These are phyloP conservation scores for Syzygium aqueum DNA, from an alignment of 345 rosid species.

Conservation along the genomic window DNA sequence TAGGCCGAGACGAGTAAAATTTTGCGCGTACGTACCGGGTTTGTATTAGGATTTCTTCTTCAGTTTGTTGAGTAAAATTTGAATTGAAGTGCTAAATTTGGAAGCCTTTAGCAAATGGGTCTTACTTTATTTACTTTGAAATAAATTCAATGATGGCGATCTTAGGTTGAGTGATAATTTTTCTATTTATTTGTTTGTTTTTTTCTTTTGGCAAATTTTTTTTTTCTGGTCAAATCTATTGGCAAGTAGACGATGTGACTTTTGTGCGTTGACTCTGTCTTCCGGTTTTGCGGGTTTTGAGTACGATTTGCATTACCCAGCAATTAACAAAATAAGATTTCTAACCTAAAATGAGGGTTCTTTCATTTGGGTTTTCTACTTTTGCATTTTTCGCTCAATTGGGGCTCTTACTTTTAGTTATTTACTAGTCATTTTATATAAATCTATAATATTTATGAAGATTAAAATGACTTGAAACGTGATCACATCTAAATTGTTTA, in stretches of 20 bases:
- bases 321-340: background rate
- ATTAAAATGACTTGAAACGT: background rate
- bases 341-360: background rate
- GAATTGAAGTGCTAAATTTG: background rate
- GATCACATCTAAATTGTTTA: background rate
- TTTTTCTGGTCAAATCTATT: too few relatives aligned
- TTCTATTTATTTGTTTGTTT: background rate
- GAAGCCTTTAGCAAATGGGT: background rate
- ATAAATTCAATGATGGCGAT: background rate
- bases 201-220: background rate
- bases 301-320: background rate
- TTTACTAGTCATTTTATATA: background rate
- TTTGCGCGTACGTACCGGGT: too few relatives aligned
- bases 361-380: background rate
- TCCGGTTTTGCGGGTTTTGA: background rate
- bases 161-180: background rate
- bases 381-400: too few relatives aligned
- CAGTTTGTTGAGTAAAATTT: background rate
- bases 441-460: background rate
- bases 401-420: background rate
- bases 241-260: background rate
- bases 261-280: background rate
- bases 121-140: background rate
- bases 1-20: too few relatives aligned
- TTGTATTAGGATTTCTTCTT: too few relatives aligned